Conservation (phyloP, 2,329 filamentous ascomycete species). For the Lachnellula willkommii region DNA sequence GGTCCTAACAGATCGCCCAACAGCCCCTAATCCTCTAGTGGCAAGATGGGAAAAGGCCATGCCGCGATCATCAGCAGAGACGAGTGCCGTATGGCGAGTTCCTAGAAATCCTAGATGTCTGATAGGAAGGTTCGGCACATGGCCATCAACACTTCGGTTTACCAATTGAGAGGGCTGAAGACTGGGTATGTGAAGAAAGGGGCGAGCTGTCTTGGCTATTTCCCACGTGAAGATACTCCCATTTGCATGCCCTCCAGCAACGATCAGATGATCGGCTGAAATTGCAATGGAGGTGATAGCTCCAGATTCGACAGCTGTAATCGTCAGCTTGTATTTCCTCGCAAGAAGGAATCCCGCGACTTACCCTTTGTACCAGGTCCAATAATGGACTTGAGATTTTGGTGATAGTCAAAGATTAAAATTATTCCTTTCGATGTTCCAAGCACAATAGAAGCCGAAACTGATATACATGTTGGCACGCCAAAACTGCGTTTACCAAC, state of each 20-base stretch:
- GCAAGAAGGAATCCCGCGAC: conserved; percentile 18
- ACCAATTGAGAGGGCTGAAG: conserved; percentile 61
- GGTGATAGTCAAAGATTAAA: conserved; percentile 94
- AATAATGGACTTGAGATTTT: conserved; percentile 89
- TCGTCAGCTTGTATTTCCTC: conserved; percentile 29
- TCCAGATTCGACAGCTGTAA: conserved; percentile 78
- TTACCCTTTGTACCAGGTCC: conserved; percentile 85
- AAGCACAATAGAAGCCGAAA: conserved; percentile 81
- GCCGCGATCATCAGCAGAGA: conserved; percentile 88
- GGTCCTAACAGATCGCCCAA: conserved; percentile 82
- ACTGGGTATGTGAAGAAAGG: conserved; percentile 82
- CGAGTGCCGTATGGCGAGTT: conserved; percentile 85
- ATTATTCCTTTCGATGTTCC: conserved; percentile 94
- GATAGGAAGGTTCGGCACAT: conserved; percentile 70
- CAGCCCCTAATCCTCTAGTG: conserved; percentile 78
- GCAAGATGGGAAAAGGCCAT: conserved; percentile 99
- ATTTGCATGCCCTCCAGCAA: conserved; percentile 83
- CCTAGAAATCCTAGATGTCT: conserved; percentile 93
- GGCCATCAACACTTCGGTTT: conserved; percentile 69
- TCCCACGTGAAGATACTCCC: conserved; percentile 98
- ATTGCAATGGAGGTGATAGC: conserved; percentile 81
- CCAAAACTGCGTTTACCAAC: conserved; percentile 89
- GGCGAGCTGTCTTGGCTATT: conserved; percentile 70
- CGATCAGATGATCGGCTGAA: conserved; percentile 87
- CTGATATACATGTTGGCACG: conserved; percentile 78